A percentile compares a stretch with the other conserved stretches of the same genome.
Evolutionary conservation across 352 stramenopile genomes (phyloP).

Genomic region (Blastocystis sp.): DNA sequence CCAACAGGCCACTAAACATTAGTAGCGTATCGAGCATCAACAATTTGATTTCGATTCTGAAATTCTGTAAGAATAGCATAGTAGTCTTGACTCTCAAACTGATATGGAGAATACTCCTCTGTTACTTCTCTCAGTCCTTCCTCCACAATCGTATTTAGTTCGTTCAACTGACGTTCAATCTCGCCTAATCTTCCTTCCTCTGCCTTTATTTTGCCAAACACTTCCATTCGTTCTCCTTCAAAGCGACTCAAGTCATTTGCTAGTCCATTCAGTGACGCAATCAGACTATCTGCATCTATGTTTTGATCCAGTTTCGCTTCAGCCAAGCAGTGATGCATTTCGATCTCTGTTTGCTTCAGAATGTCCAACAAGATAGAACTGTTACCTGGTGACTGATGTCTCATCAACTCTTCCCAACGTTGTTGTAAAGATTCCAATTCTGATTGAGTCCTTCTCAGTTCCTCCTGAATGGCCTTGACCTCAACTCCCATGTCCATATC

Average conservation of each 20-base stretch:
- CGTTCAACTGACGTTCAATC: background rate
- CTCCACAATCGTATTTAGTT: background rate
- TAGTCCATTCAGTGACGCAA: background rate
- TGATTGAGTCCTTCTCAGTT: background rate
- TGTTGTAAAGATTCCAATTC: background rate
- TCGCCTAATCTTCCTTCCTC: background rate
- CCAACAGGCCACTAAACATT: background rate
- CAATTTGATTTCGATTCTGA: background rate
- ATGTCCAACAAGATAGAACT: background rate
- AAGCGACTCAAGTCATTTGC: background rate
- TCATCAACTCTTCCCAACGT: background rate
- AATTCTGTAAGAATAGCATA: background rate
- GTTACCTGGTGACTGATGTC: too few relatives aligned
- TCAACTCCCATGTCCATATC: slow-evolving; percentile 65
- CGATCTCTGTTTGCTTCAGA: background rate
- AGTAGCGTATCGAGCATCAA: background rate
- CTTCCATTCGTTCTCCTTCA: slow-evolving; percentile 62
- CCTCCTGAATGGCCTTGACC: background rate
- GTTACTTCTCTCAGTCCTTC: background rate
- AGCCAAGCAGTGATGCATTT: background rate
- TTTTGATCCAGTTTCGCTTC: background rate
- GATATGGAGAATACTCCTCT: background rate
- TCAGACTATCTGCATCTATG: background rate
- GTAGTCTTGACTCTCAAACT: background rate
- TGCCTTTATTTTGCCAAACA: slow-evolving; percentile 65